A percentile compares a stretch with the other conserved stretches of the same genome.
These are phyloP conservation scores for Lithospermum erythrorhizon DNA, from an alignment of 257 asterid genomes.

Conservation along the genomic window DNA sequence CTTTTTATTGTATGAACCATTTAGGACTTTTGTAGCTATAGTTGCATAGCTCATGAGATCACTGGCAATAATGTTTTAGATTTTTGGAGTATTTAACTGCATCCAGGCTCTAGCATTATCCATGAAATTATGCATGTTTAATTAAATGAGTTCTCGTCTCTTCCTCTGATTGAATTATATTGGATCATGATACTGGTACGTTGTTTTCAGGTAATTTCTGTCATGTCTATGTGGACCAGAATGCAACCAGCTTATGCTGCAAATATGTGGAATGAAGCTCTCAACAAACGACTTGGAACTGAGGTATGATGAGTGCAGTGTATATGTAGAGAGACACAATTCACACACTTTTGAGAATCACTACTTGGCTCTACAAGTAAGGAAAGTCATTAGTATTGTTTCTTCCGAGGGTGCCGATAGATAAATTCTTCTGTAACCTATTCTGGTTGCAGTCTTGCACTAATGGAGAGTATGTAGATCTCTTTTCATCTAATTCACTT, in stretches of 20 bases:
- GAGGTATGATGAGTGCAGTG: slow-evolving; percentile 36
- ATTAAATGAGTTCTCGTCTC: neutral
- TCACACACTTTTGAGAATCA: neutral
- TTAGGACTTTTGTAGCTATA: neutral
- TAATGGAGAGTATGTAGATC: neutral
- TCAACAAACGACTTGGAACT: slow-evolving; percentile 95
- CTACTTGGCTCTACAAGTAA: too few species aligned
- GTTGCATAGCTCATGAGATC: neutral
- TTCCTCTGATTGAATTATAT: neutral
- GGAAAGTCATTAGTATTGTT: too few species aligned
- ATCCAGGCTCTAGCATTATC: neutral
- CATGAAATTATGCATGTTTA: neutral
- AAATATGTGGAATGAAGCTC: slow-evolving; percentile 99
- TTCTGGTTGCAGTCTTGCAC: neutral
- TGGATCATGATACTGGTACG: slow-evolving; percentile 8
- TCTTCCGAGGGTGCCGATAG: too few species aligned
- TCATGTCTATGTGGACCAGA: slow-evolving; percentile 99
- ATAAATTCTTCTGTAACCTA: too few species aligned
- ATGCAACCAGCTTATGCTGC: slow-evolving; percentile 99
- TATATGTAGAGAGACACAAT: neutral
- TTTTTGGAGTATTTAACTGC: neutral
- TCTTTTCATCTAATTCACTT: neutral
- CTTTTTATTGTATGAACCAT: neutral
- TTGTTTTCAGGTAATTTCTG: slow-evolving; percentile 74
- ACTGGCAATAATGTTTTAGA: too few species aligned